Evolutionary conservation across 1,139 yeast species (phyloP).

Genomic region (Hanseniaspora sp.): DNA sequence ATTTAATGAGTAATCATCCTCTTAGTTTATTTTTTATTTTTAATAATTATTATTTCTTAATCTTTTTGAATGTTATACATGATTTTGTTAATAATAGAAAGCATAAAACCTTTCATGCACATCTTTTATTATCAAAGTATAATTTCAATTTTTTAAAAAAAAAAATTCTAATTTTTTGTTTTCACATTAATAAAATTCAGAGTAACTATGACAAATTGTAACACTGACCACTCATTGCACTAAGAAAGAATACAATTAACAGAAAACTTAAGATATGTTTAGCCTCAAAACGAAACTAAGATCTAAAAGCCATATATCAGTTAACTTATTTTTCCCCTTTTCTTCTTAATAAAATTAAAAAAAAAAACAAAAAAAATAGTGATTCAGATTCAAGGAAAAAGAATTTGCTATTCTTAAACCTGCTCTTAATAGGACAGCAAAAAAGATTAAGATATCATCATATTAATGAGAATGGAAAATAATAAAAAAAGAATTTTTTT

Average conservation of each 20-base stretch:
- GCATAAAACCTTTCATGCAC: background rate
- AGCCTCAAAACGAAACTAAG: slow-evolving; percentile 13
- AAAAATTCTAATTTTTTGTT: background rate
- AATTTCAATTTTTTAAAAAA: background rate
- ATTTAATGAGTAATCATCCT: slow-evolving; percentile 15
- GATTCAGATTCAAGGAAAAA: slow-evolving; percentile 8
- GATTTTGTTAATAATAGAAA: no score
- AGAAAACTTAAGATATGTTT: slow-evolving; percentile 14
- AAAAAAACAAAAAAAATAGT: background rate
- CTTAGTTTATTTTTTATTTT: background rate
- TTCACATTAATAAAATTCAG: slow-evolving; percentile 23
- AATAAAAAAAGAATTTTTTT: background rate
- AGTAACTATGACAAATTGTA: slow-evolving; percentile 32
- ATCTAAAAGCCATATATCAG: slow-evolving; percentile 3
- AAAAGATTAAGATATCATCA: slow-evolving; percentile 14
- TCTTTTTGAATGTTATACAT: background rate
- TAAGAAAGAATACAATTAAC: slow-evolving; percentile 24
- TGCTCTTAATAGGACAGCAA: slow-evolving; percentile 16
- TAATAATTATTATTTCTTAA: no score
- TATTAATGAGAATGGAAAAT: background rate
- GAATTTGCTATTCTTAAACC: slow-evolving; percentile 11
- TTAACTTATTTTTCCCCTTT: background rate
- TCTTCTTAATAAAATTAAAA: background rate
- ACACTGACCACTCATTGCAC: slow-evolving; percentile 31
- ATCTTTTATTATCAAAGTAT: background rate